A percentile compares a stretch with the other conserved stretches of the same genome.
phyloP scores from a whole-genome alignment of 2,329 filamentous ascomycete species.

The Tolypocladium nubicola region DNA sequence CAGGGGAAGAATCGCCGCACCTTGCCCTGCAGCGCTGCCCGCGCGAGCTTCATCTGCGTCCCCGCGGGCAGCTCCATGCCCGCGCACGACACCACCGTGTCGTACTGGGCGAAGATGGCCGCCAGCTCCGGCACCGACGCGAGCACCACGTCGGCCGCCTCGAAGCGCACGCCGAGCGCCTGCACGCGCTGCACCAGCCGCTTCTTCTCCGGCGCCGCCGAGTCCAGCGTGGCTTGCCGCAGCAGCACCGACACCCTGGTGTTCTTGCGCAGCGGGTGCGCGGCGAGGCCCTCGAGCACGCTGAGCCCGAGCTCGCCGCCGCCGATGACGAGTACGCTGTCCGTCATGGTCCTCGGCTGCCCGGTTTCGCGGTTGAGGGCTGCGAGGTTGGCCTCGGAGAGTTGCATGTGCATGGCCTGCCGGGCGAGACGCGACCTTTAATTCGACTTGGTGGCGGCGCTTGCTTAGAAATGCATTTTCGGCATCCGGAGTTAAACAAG shows the following conservation, averaged over 20 bases:
- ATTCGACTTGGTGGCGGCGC: neutral
- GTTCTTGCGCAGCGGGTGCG: constrained; percentile 28
- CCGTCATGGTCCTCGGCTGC: constrained; percentile 9
- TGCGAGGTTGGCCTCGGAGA: constrained; percentile 6
- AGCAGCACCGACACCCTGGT: constrained; percentile 41
- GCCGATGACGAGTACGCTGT: constrained; percentile 47
- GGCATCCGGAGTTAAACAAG: neutral
- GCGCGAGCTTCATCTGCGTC: constrained; percentile 45
- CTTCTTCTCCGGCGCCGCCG: constrained; percentile 24
- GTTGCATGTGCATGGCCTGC: neutral
- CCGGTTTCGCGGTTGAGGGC: constrained; percentile 4
- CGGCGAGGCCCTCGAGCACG: constrained; percentile 39
- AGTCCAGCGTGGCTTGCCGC: constrained; percentile 34
- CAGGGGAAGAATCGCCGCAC: constrained; percentile 52
- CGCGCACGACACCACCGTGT: constrained; percentile 48
- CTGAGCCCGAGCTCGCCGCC: constrained; percentile 55
- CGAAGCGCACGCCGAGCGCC: constrained; percentile 26
- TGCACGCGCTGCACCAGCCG: constrained; percentile 20
- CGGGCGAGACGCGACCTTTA: no score
- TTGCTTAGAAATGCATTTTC: neutral
- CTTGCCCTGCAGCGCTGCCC: constrained; percentile 40
- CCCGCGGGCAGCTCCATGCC: constrained; percentile 47
- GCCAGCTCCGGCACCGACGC: constrained; percentile 26
- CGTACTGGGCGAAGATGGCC: constrained; percentile 31
- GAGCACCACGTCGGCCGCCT: constrained; percentile 33